A percentile compares a stretch with the other conserved stretches of the same genome.
Conservation (phyloP, 805 yeast genomes). For the Zygoascus flipseniorum region DNA sequence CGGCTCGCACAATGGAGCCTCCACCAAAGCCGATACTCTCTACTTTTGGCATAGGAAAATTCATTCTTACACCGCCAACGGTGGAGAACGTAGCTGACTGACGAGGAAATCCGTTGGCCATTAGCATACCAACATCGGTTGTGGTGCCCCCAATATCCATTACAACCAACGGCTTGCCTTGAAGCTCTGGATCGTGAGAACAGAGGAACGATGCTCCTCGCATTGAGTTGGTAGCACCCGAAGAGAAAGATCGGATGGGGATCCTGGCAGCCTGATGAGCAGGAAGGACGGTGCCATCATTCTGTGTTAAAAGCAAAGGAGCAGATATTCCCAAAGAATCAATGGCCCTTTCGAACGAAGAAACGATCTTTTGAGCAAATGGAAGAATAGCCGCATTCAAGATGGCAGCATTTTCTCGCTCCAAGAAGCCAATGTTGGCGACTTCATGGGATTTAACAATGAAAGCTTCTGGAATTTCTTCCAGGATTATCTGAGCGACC, state of each 20-base stretch:
- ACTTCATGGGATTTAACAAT: constrained; percentile 35
- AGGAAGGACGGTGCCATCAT: constrained; percentile 41
- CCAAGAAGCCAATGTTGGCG: constrained; percentile 38
- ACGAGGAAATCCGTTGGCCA: constrained; percentile 41
- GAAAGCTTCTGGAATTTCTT: constrained; percentile 29
- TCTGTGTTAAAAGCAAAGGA: constrained; percentile 38
- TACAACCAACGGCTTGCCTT: constrained; percentile 30
- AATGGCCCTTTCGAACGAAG: constrained; percentile 34
- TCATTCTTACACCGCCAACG: constrained; percentile 43
- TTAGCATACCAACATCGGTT: constrained; percentile 39
- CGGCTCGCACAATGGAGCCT: constrained; percentile 34
- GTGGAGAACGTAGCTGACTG: constrained; percentile 36
- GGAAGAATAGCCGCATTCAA: constrained; percentile 32
- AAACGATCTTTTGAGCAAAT: constrained; percentile 36
- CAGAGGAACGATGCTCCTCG: constrained; percentile 36
- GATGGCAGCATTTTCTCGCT: constrained; percentile 41
- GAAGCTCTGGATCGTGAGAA: constrained; percentile 15
- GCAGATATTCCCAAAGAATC: constrained; percentile 30
- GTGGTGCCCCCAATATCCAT: constrained; percentile 47
- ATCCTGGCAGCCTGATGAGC: constrained; percentile 32
- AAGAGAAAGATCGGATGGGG: constrained; percentile 40
- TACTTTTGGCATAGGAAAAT: constrained; percentile 41
- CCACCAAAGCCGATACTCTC: constrained; percentile 45
- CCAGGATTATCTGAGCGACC: constrained; percentile 29
- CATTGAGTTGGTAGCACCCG: constrained; percentile 37